These are phyloP conservation scores for Salix suchowensis DNA, from an alignment of 345 rosid genomes.

Conservation along the genomic window DNA sequence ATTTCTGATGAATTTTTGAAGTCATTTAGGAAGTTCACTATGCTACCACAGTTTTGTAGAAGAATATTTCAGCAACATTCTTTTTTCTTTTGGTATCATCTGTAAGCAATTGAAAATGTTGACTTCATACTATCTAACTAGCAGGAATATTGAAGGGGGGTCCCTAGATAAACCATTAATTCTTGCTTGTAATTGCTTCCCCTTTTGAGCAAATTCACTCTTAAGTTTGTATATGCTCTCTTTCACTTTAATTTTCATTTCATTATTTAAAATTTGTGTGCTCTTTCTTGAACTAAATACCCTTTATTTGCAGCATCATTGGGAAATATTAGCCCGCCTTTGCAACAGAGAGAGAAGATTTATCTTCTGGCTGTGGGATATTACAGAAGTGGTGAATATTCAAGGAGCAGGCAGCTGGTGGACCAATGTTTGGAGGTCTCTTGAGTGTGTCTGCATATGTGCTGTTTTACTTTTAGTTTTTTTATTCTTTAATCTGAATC, in stretches of 20 bases:
- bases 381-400: slow-evolving; percentile 61
- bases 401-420: slow-evolving; percentile 61
- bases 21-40: background rate
- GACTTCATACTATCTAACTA: background rate
- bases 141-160: background rate
- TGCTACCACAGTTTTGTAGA: background rate
- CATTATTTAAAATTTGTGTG: background rate
- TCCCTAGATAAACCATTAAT: background rate
- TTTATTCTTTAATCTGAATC: background rate
- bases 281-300: background rate
- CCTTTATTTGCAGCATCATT: slow-evolving; percentile 50
- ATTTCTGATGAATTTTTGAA: background rate
- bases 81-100: background rate
- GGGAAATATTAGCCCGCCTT: slow-evolving; percentile 38
- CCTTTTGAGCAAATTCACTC: background rate
- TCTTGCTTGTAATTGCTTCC: background rate
- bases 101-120: background rate
- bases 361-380: slow-evolving; percentile 84
- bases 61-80: background rate
- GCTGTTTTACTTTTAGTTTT: background rate
- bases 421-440: slow-evolving; percentile 66
- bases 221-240: background rate
- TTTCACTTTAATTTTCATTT: background rate
- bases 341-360: slow-evolving; percentile 46
- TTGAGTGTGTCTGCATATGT: background rate